These are phyloP conservation scores for Karstenula rhodostoma DNA, from an alignment of 2,329 filamentous ascomycete species.

Conservation along the genomic window DNA sequence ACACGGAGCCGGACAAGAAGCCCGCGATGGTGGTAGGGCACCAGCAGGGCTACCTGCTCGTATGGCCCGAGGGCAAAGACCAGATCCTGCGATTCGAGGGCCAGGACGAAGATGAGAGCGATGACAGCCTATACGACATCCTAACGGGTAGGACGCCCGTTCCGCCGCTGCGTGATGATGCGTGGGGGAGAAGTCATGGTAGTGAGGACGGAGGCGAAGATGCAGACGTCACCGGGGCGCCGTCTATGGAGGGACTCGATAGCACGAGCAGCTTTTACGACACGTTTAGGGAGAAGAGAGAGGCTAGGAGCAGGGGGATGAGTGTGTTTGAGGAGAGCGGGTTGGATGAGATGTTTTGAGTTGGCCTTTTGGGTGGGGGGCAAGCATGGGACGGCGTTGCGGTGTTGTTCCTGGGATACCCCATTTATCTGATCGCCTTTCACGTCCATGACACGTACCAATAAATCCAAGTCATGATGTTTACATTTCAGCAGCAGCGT, in stretches of 20 bases:
- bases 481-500: too few relatives aligned
- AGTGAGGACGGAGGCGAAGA: slow-evolving; percentile 27
- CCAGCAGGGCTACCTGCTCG: slow-evolving; percentile 47
- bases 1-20: slow-evolving; percentile 38
- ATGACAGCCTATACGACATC: slow-evolving; percentile 59
- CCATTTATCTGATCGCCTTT: not conserved
- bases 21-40: slow-evolving; percentile 48
- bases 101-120: slow-evolving; percentile 49
- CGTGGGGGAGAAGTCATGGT: slow-evolving; percentile 18
- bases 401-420: slow-evolving; percentile 7
- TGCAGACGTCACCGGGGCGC: slow-evolving; percentile 24
- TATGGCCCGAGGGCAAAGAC: slow-evolving; percentile 54
- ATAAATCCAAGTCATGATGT: too few relatives aligned
- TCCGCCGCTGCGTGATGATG: slow-evolving; percentile 31
- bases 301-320: slow-evolving; percentile 19
- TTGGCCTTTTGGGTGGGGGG: not conserved
- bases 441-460: not conserved
- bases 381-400: not conserved
- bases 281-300: slow-evolving; percentile 53
- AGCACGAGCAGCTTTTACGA: slow-evolving; percentile 50
- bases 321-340: slow-evolving; percentile 44
- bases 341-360: slow-evolving; percentile 47
- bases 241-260: slow-evolving; percentile 31
- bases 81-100: slow-evolving; percentile 41
- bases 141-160: slow-evolving; percentile 56